Conservation (phyloP, 768 basidiomycete species). For the Obba rivulosa region DNA sequence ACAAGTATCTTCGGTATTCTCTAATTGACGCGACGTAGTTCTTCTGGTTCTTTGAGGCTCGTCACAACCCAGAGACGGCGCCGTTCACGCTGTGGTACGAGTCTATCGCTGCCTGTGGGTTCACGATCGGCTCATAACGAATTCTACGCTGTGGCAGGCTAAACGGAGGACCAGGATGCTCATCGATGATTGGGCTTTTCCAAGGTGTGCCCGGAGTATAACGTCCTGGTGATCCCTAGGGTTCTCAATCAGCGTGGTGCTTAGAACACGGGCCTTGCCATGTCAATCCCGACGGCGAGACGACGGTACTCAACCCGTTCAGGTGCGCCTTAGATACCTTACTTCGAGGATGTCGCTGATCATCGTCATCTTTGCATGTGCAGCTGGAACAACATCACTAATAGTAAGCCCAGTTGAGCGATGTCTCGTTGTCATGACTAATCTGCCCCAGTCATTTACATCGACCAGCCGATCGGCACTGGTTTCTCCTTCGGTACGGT, state of each 20-base stretch:
- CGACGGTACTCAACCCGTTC: constrained; percentile 54
- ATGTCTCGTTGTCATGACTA: neutral
- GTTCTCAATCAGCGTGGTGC: neutral
- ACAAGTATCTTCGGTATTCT: neutral
- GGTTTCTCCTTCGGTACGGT: constrained; percentile 59
- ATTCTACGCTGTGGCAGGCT: constrained; percentile 9
- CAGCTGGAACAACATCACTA: constrained; percentile 67
- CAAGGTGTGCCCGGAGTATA: constrained; percentile 35
- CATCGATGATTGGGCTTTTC: constrained; percentile 53
- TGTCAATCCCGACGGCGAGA: constrained; percentile 48
- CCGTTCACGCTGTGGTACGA: constrained; percentile 61
- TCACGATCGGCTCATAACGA: too few species aligned
- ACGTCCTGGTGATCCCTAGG: too few species aligned
- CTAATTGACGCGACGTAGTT: constrained; percentile 35
- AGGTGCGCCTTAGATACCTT: constrained; percentile 37
- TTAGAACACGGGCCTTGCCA: constrained; percentile 63
- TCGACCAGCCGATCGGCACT: constrained; percentile 64
- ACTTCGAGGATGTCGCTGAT: neutral
- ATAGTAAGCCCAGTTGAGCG: constrained; percentile 38
- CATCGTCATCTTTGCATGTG: neutral
- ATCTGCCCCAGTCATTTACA: constrained; percentile 52
- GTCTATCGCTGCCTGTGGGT: too few species aligned
- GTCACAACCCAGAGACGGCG: constrained; percentile 52
- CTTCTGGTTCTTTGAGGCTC: constrained; percentile 74
- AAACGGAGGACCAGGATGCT: constrained; percentile 34